Evolutionary conservation across 225 moss, liverwort and hornwort genomes (phyloP), one percentile per base, ranked within the genome.

Genomic region (Pseudisothecium myosuroides): DNA sequence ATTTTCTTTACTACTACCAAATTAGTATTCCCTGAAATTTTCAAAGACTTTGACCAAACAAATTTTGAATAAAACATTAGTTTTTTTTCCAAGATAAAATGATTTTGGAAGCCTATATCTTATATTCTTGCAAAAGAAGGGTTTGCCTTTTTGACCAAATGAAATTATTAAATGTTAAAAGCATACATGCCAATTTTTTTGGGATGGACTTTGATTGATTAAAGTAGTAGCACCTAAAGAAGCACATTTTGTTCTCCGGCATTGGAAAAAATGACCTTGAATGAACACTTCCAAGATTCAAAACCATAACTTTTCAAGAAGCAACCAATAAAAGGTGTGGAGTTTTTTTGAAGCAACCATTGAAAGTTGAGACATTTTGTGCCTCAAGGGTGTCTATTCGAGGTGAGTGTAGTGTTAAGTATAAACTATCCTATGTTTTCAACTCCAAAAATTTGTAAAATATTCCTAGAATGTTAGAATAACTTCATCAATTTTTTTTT

Each of bases 21-120:
- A 47, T 31, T 47, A 47, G 18, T 47, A 13, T 32, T 31, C 4
- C 12, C 0, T 12, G 4, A 32, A 32, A 32, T 19, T 32, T 74
- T 31, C 19, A 49, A 75, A 75, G 18, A 47, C 29, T 45, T 47
- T 47, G 11, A 47, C 2, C 1, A 7, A 18, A 29, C 1, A 18
- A 0, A 49, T 31, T 47, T 49, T 32, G 12, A n/a, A n/a, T n/a
- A n/a, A n/a, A n/a, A n/a, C n/a, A n/a, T n/a, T n/a, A n/a, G n/a
- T n/a, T n/a, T n/a, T n/a, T n/a, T 10, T 29, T 45, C 9, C 0
- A 9, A 0, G 17, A 2, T 2, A 31, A 0, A 49, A 31, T 49
- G 75, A 19, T 12, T 49, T 74, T 1, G 1, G 1, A 4, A 19
- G 8, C 1, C 32, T 7, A 49, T 13, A 8, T 76, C 2, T 34